phyloP scores from a whole-genome alignment of 2,329 filamentous ascomycete species.

The Fusarium sp. region DNA sequence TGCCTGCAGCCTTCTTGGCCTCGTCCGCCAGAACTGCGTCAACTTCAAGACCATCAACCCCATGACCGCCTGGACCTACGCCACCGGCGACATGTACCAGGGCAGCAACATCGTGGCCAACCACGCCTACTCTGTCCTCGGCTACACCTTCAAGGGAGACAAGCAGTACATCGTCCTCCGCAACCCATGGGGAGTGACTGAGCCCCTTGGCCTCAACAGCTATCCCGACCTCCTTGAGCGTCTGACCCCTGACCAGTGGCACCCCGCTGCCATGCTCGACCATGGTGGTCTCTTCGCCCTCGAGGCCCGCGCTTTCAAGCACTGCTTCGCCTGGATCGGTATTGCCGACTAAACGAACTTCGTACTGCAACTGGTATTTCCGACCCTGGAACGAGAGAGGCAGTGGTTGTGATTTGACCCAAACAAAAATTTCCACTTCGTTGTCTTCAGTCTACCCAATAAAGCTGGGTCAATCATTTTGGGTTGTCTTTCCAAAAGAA shows the following conservation, averaged over 20 bases:
- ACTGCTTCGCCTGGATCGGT: conserved; percentile 50
- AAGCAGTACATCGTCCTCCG: conserved; percentile 57
- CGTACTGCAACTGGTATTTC: not conserved
- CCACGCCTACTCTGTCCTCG: conserved; percentile 59
- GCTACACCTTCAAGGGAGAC: conserved; percentile 51
- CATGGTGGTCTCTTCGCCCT: conserved; percentile 53
- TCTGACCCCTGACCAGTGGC: conserved; percentile 53
- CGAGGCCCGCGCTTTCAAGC: conserved; percentile 52
- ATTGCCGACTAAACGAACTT: conserved; percentile 47
- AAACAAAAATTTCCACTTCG: not conserved
- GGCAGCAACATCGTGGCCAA: conserved; percentile 59
- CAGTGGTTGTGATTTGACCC: not conserved
- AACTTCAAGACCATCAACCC: conserved; percentile 59
- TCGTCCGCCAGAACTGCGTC: conserved; percentile 55
- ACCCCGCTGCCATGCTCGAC: conserved; percentile 53
- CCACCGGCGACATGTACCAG: conserved; percentile 52
- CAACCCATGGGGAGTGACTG: conserved; percentile 59
- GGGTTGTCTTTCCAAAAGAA: not conserved
- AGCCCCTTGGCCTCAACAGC: conserved; percentile 55
- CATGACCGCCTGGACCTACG: conserved; percentile 57
- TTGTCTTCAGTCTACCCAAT: not conserved
- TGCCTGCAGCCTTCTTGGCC: conserved; percentile 50
- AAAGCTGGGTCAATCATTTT: not conserved
- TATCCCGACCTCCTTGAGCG: conserved; percentile 55
- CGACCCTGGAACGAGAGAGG: not conserved